Evolutionary conservation across 257 asterid genomes (phyloP).

Genomic region (Scutellaria barbata): DNA sequence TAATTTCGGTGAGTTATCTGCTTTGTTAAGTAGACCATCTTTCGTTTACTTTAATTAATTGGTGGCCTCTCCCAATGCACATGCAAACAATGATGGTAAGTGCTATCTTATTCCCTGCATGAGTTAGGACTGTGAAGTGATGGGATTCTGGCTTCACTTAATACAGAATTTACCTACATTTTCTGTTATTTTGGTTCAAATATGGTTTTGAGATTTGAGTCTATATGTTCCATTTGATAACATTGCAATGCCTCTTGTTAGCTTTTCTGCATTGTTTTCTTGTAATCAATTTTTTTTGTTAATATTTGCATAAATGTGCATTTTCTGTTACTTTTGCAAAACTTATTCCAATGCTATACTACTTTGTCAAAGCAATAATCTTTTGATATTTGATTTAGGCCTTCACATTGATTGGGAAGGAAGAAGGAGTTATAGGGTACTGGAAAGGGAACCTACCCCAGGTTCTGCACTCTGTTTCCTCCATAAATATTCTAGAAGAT

Average conservation of each 20-base stretch:
- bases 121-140: background rate
- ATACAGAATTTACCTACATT: too few species aligned
- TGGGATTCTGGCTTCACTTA: background rate
- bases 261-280: background rate
- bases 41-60: background rate
- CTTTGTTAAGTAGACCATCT: background rate
- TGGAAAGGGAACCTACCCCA: slow-evolving; percentile 99
- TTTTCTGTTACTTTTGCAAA: background rate
- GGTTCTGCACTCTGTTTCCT: slow-evolving; percentile 48
- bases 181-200: background rate
- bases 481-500: slow-evolving; percentile 21
- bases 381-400: slow-evolving; percentile 57
- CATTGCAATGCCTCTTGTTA: background rate
- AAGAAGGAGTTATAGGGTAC: slow-evolving; percentile 92
- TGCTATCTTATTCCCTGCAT: background rate
- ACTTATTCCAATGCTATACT: slow-evolving; percentile 5
- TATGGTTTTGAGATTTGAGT: background rate
- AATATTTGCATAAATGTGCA: background rate
- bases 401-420: slow-evolving; percentile 71
- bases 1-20: too few species aligned
- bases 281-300: background rate
- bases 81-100: slow-evolving; percentile 2
- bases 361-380: slow-evolving; percentile 12
- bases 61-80: slow-evolving; percentile 27
- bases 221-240: slow-evolving; percentile 5